A percentile compares a stretch with the other conserved stretches of the same genome.
Conservation (phyloP, 2,329 filamentous ascomycete species). For the Phaeosphaeria sp. region DNA sequence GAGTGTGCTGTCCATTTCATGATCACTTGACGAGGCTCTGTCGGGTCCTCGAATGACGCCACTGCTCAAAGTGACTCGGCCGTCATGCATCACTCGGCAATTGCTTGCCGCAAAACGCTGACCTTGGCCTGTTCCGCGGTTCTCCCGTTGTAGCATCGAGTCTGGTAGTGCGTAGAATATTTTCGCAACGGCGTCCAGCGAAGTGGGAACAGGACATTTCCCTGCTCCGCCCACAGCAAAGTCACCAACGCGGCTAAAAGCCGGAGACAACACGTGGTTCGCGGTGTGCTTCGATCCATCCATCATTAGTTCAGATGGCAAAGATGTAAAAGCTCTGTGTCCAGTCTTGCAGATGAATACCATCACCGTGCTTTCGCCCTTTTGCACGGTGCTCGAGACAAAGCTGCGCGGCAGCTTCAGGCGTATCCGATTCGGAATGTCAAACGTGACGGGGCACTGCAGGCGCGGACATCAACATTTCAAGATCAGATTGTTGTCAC, state of each 20-base stretch:
- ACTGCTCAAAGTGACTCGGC: not conserved
- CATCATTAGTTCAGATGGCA: too few species aligned
- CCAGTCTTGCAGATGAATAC: too few species aligned
- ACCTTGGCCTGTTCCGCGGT: not conserved
- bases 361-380: too few species aligned
- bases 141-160: not conserved
- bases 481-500: too few species aligned
- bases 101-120: not conserved
- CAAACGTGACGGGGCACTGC: not conserved
- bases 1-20: slow-evolving; percentile 12
- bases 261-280: too few species aligned
- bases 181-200: not conserved
- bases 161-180: not conserved
- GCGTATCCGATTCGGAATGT: not conserved
- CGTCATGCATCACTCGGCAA: not conserved
- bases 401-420: not conserved
- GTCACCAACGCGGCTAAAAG: too few species aligned
- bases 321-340: too few species aligned
- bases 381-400: too few species aligned
- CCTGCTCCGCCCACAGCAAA: not conserved
- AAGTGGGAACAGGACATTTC: not conserved
- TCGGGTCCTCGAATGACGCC: not conserved
- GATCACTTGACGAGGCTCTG: slow-evolving; percentile 2
- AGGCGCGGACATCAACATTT: not conserved
- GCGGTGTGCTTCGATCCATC: too few species aligned